Percentiles rank a stretch among this genome's conserved stretches.
phyloP scores from a whole-genome alignment of 2,329 filamentous ascomycete genomes.

The Aspergillus viridinutans region DNA sequence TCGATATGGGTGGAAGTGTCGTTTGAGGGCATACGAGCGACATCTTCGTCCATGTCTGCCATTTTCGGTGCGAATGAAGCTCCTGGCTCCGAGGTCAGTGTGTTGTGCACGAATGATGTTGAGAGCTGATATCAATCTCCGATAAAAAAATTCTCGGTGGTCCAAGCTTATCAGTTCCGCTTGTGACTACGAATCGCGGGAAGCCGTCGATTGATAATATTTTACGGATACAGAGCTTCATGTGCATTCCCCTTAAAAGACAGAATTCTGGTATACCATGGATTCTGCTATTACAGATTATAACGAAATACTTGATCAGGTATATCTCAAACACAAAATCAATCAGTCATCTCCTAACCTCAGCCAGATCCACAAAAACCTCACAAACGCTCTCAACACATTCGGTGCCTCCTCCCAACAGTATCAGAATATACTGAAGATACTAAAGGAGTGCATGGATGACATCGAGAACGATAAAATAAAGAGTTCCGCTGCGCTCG shows the following conservation, averaged over 20 bases:
- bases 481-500: constrained; percentile 12
- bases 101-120: not conserved
- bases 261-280: constrained; percentile 1
- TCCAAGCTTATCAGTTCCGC: constrained; percentile 9
- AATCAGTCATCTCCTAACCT: not conserved
- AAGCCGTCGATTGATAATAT: not conserved
- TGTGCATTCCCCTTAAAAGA: not conserved
- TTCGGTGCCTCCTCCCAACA: constrained; percentile 37
- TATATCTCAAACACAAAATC: constrained; percentile 5
- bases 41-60: constrained; percentile 45
- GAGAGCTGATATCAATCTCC: constrained; percentile 3
- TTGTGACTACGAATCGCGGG: not conserved
- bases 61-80: constrained; percentile 21
- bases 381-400: constrained; percentile 37
- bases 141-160: constrained; percentile 14
- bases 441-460: constrained; percentile 31
- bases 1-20: constrained; percentile 43
- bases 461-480: constrained; percentile 21
- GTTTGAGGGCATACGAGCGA: constrained; percentile 28
- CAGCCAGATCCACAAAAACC: constrained; percentile 38
- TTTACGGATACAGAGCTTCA: not conserved
- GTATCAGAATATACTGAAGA: constrained; percentile 34
- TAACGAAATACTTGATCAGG: constrained; percentile 19
- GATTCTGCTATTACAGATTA: not conserved
- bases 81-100: not conserved